Evolutionary conservation across 345 rosid genomes (phyloP), one percentile per base, ranked within the genome.

Genomic region (Eucalyptus melliodora): DNA sequence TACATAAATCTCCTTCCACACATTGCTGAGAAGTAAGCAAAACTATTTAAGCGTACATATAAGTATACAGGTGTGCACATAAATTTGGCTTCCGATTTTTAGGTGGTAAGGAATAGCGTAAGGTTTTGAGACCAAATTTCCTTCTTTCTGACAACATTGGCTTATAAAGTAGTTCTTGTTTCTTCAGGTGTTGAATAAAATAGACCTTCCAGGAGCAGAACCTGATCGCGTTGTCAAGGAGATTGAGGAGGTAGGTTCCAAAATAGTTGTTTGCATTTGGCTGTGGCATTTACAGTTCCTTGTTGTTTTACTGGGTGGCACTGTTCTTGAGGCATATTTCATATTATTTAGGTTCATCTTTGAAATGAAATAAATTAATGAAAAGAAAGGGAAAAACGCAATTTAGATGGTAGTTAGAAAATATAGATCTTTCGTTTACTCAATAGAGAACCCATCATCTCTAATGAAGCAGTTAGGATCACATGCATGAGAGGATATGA

Each of bases 161-260:
- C 85, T 77, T 77, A 37, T 53, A 53, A 53, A 53, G 59, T 53
- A 53, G 59, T 53, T 53, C 59, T 53, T 53, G 42, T 86, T 49
- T 80, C 87, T 90, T 60, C 93, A 97, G 99, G 99, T 98, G 86
- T 91, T 98, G 92, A 97, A 98, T 95, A 98, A 97, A 93, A 97
- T 97, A 94, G 99, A 97, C 92, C 99, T 97, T 91, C 99, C 99
- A 65, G 98, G 99, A 49, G 99, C 99, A 67, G 98, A 96, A 87
- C 99, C 99, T 87, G 97, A 95, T 88, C 93, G 94, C 83, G 96
- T 98, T 88, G 77, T 93, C 90, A 93, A 89, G 93, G 99, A 98
- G 95, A 97, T 98, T 92, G 99, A 98, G 94, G 99, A 98, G 99
- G 99, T 97, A 45, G 44, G 86, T 89, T 13, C 85, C 44, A 77